Conservation (phyloP, 2,329 filamentous ascomycete species). For the Alternaria infectoria region DNA sequence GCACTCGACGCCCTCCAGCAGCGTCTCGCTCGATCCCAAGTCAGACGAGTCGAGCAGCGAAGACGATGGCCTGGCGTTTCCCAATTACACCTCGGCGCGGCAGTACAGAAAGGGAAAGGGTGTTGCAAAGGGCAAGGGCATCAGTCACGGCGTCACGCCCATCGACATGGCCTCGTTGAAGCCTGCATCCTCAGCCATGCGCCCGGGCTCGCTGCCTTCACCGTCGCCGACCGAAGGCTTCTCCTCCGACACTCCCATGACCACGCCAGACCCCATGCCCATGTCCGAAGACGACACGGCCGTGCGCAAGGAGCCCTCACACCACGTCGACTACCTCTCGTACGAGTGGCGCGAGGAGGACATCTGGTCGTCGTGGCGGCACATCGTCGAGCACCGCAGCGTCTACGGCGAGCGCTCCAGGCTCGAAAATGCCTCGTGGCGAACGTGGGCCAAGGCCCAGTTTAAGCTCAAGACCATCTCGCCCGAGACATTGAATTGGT, state of each 20-base stretch:
- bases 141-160: neutral
- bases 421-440: constrained; percentile 95
- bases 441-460: constrained; percentile 94
- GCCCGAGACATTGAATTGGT: constrained; percentile 94
- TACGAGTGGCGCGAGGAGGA: constrained; percentile 95
- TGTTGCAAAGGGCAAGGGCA: neutral
- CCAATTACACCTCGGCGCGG: constrained; percentile 46
- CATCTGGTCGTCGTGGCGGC: constrained; percentile 96
- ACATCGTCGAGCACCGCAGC: constrained; percentile 80
- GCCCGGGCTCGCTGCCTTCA: constrained; percentile 52
- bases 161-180: constrained; percentile 45
- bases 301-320: constrained; percentile 74
- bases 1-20: constrained; percentile 68
- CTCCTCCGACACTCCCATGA: constrained; percentile 53
- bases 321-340: constrained; percentile 94
- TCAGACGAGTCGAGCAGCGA: constrained; percentile 54
- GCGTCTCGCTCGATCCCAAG: constrained; percentile 66
- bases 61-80: constrained; percentile 54
- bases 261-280: constrained; percentile 60
- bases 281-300: constrained; percentile 80
- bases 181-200: constrained; percentile 35
- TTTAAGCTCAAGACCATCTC: constrained; percentile 85
- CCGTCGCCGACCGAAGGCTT: constrained; percentile 60
- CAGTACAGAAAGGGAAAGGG: constrained; percentile 17
- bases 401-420: constrained; percentile 82